Conservation (phyloP, 352 stramenopile species). For the Aphanomyces astaci region DNA sequence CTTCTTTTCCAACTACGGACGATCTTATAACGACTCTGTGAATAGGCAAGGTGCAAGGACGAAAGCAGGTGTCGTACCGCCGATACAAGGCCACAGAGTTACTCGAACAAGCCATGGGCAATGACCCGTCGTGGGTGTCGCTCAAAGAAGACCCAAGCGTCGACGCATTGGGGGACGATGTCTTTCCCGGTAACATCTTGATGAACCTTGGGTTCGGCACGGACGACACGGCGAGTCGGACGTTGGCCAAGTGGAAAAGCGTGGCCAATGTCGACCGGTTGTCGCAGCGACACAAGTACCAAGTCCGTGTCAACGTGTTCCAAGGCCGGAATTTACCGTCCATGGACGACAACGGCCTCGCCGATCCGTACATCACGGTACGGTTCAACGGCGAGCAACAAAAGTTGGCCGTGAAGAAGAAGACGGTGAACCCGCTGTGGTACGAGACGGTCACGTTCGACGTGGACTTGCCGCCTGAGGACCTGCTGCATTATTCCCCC, state of each 20-base stretch:
- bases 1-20: too few species aligned
- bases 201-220: conserved; percentile 72
- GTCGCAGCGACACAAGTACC: conserved; percentile 66
- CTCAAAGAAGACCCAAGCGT: conserved; percentile 78
- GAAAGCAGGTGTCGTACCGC: conserved; percentile 67
- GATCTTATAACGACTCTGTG: too few species aligned
- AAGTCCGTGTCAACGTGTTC: conserved; percentile 80
- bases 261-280: conserved; percentile 53
- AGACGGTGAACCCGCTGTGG: conserved; percentile 72
- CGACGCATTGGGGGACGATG: conserved; percentile 63
- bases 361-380: conserved; percentile 80
- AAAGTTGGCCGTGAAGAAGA: conserved; percentile 62
- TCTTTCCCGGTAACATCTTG: conserved; percentile 77
- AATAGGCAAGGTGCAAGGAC: conserved; percentile 22
- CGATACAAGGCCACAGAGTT: conserved; percentile 74
- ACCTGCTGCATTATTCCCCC: conserved; percentile 59
- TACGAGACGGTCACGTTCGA: conserved; percentile 86
- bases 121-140: conserved; percentile 54
- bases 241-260: conserved; percentile 1
- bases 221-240: conserved; percentile 51
- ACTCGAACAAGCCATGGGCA: conserved; percentile 46
- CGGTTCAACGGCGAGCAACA: conserved; percentile 79
- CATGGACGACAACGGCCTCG: conserved; percentile 74
- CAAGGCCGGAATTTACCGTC: conserved; percentile 68
- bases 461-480: conserved; percentile 64